phyloP scores from a whole-genome alignment of 2,329 filamentous ascomycete genomes.

The Microdochium nivale region DNA sequence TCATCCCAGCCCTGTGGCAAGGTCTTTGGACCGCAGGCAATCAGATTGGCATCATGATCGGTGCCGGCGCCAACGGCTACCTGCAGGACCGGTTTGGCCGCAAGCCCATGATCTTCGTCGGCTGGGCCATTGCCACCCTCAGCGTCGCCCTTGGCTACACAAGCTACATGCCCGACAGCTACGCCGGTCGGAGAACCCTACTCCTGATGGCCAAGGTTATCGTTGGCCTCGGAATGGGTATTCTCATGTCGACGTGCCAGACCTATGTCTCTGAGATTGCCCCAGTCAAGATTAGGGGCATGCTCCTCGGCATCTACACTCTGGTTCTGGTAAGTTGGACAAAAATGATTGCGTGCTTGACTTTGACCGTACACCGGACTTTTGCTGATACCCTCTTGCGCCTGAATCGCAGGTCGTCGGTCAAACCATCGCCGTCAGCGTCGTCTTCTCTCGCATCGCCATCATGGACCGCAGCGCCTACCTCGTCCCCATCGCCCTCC shows the following conservation, averaged over 20 bases:
- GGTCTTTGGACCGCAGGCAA: conserved; percentile 12
- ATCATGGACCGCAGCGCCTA: conserved; percentile 9
- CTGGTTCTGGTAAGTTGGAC: conserved; percentile 1
- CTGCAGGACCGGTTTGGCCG: conserved; percentile 11
- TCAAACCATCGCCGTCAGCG: conserved; percentile 3
- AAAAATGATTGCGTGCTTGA: not conserved
- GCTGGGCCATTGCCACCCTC: conserved; percentile 3
- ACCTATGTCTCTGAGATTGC: conserved; percentile 9
- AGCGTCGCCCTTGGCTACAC: conserved; percentile 11
- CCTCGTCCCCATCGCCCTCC: conserved; percentile 6
- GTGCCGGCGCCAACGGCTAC: conserved; percentile 9
- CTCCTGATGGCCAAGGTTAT: conserved; percentile 13
- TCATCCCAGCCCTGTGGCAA: conserved; percentile 14
- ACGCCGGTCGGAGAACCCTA: not conserved
- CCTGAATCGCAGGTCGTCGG: not conserved
- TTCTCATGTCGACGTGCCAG: conserved; percentile 8
- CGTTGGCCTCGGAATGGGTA: conserved; percentile 9
- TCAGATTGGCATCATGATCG: conserved; percentile 11
- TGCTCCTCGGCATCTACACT: conserved; percentile 7
- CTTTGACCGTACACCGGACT: not conserved
- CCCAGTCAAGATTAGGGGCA: conserved; percentile 6
- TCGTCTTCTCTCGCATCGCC: conserved; percentile 7
- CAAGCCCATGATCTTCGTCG: conserved; percentile 6
- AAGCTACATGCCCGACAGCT: conserved; percentile 2
- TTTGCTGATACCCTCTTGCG: not conserved